phyloP scores from a whole-genome alignment of 2,329 filamentous ascomycete genomes.

The Lasiodiplodia theobromae region DNA sequence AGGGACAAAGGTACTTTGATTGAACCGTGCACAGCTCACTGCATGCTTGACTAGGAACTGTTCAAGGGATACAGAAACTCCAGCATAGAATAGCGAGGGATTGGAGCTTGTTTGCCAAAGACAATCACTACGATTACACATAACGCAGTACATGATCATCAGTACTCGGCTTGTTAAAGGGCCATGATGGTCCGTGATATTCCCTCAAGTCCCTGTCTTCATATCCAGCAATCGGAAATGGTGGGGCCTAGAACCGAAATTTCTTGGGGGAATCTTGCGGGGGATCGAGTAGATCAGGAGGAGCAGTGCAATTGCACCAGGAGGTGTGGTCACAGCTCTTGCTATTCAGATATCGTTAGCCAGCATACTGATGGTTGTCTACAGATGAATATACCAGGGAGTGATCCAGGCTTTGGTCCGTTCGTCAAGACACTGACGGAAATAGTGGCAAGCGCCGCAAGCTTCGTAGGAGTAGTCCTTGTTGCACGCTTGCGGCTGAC shows the following conservation, averaged over 20 bases:
- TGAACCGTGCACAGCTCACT: background rate
- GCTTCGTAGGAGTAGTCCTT: conserved; percentile 7
- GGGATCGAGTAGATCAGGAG: background rate
- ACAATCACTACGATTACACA: background rate
- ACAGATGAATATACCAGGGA: conserved; percentile 1
- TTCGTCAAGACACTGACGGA: conserved; percentile 16
- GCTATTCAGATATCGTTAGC: conserved; percentile 1
- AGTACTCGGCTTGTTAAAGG: background rate
- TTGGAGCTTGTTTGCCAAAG: background rate
- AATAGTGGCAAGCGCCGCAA: conserved; percentile 27
- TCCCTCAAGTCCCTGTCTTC: background rate
- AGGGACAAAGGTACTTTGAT: background rate
- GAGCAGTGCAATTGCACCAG: conserved; percentile 29
- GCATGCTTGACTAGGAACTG: background rate
- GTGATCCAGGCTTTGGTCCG: conserved; percentile 13
- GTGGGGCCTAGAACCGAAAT: background rate
- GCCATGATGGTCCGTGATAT: background rate
- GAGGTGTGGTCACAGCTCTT: conserved; percentile 23
- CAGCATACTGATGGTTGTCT: no score
- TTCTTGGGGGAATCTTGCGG: background rate
- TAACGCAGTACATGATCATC: background rate
- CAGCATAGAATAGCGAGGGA: background rate
- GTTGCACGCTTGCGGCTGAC: conserved; percentile 4
- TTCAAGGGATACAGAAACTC: background rate
- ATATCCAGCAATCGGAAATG: background rate